Conservation (phyloP, 805 yeast genomes). For the Candida fluviatilis region DNA sequence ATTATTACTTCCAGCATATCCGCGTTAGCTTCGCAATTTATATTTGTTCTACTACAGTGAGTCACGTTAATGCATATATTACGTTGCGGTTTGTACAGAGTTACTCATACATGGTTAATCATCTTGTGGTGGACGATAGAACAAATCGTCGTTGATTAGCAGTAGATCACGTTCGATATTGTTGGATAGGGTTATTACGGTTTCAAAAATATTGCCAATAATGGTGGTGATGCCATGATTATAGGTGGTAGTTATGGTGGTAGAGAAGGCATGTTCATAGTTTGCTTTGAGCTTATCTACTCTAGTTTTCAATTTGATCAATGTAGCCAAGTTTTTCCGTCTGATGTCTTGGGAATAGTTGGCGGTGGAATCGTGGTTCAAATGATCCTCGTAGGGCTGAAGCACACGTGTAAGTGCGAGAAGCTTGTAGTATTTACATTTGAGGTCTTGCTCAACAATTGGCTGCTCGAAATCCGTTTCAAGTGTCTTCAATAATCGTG, state of each 20-base stretch:
- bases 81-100: no score
- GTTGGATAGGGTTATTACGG: constrained; percentile 15
- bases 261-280: not conserved
- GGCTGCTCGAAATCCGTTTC: not conserved
- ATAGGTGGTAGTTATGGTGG: not conserved
- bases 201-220: constrained; percentile 1
- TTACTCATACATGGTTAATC: no score
- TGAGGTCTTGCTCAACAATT: not conserved
- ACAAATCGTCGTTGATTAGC: constrained; percentile 18
- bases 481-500: not conserved
- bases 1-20: not conserved
- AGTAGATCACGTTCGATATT: constrained; percentile 18
- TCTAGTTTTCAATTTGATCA: not conserved
- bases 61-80: no score
- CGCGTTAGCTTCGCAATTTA: not conserved
- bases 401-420: not conserved
- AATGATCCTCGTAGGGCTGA: not conserved
- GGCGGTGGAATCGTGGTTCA: not conserved
- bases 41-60: no score
- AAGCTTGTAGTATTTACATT: not conserved
- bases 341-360: not conserved
- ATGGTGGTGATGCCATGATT: not conserved
- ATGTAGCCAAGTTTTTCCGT: not conserved
- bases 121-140: no score
- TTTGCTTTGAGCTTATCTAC: not conserved